phyloP scores from a whole-genome alignment of 2,329 filamentous ascomycete species.

The Penicillium crustosum region DNA sequence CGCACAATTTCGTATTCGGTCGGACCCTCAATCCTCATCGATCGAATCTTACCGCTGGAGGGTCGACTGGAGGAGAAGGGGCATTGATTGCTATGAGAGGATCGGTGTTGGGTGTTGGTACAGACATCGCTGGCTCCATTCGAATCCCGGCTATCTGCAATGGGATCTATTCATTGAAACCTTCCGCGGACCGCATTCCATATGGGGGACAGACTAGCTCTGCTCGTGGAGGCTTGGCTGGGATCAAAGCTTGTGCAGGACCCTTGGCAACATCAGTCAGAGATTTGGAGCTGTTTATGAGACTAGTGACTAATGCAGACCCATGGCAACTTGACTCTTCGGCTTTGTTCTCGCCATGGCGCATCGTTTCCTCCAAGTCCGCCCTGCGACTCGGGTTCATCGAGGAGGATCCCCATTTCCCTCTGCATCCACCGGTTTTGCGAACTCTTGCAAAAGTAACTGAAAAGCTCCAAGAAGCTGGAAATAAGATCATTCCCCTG shows the following conservation, averaged over 20 bases:
- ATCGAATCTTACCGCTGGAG: slow-evolving; percentile 59
- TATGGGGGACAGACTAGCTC: slow-evolving; percentile 48
- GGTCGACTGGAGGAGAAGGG: slow-evolving; percentile 66
- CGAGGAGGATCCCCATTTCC: slow-evolving; percentile 16
- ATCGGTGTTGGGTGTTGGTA: slow-evolving; percentile 59
- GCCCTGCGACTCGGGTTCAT: slow-evolving; percentile 14
- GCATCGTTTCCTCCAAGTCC: slow-evolving; percentile 13
- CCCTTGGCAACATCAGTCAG: slow-evolving; percentile 29
- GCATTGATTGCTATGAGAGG: slow-evolving; percentile 60
- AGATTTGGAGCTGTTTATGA: slow-evolving; percentile 26
- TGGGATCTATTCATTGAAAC: slow-evolving; percentile 51
- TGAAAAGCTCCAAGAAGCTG: slow-evolving; percentile 6
- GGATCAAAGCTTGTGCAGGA: slow-evolving; percentile 23
- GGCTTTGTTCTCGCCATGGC: slow-evolving; percentile 28
- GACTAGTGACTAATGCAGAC: slow-evolving; percentile 18
- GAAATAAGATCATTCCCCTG: slow-evolving; percentile 12
- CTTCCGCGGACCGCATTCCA: slow-evolving; percentile 47
- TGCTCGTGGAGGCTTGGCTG: slow-evolving; percentile 15
- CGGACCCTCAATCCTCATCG: slow-evolving; percentile 63
- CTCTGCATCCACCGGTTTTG: slow-evolving; percentile 19
- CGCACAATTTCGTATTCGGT: slow-evolving; percentile 59
- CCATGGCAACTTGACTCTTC: slow-evolving; percentile 28
- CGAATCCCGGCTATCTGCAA: slow-evolving; percentile 50
- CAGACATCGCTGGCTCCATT: slow-evolving; percentile 55
- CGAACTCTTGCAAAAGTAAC: slow-evolving; percentile 10